Conservation (phyloP, 2,329 filamentous ascomycete genomes). For the Curvularia hawaiiensis region DNA sequence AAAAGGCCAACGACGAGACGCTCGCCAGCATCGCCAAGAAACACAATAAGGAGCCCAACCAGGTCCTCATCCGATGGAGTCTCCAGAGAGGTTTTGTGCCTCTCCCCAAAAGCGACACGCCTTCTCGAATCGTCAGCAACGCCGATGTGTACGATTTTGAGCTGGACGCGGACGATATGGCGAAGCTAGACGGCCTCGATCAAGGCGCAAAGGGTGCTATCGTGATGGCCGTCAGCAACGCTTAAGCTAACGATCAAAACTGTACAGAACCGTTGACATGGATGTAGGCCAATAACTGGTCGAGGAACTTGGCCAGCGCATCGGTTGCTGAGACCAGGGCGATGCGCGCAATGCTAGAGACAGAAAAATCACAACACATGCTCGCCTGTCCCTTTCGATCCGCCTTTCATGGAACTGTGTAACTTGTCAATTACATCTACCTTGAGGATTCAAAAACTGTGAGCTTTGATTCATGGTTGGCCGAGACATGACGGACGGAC, state of each 20-base stretch:
- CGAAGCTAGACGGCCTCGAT: slow-evolving; percentile 41
- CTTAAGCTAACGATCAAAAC: background rate
- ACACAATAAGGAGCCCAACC: slow-evolving; percentile 74
- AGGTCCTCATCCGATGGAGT: slow-evolving; percentile 80
- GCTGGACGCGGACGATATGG: slow-evolving; percentile 45
- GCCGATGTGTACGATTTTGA: slow-evolving; percentile 46
- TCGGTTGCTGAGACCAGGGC: background rate
- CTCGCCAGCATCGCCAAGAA: slow-evolving; percentile 71
- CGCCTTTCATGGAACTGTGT: background rate
- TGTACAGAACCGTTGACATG: background rate
- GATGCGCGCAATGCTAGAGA: background rate
- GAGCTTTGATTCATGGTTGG: background rate
- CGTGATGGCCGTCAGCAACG: slow-evolving; percentile 34
- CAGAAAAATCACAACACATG: background rate
- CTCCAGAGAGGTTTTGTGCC: slow-evolving; percentile 69
- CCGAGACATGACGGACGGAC: background rate
- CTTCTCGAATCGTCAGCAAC: slow-evolving; percentile 42
- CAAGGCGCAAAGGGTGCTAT: slow-evolving; percentile 41
- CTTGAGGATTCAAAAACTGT: background rate
- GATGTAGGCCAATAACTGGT: background rate
- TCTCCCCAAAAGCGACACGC: slow-evolving; percentile 48
- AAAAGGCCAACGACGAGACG: slow-evolving; percentile 71
- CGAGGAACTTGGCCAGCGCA: background rate
- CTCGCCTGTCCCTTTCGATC: background rate
- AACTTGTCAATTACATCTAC: background rate